A percentile compares a stretch with the other conserved stretches of the same genome.
Evolutionary conservation across 2,329 filamentous ascomycete genomes (phyloP).

Genomic region (Cladosporium sp.): DNA sequence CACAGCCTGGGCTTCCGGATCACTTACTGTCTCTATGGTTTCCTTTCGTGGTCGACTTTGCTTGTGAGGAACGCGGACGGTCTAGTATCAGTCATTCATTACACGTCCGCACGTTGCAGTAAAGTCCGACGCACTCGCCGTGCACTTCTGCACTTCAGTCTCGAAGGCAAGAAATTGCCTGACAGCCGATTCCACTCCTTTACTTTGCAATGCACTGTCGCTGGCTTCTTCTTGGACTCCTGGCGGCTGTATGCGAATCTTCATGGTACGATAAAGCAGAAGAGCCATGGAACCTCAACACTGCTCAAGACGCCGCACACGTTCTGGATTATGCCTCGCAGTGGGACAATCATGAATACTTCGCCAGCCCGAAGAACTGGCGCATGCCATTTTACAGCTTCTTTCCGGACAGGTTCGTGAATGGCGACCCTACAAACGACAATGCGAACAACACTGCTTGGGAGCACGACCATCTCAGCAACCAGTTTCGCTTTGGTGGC

Average conservation of each 20-base stretch:
- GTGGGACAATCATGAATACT: slow-evolving; percentile 55
- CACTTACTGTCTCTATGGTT: background rate
- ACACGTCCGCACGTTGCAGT: background rate
- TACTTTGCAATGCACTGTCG: background rate
- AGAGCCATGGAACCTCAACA: slow-evolving; percentile 61
- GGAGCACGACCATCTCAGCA: slow-evolving; percentile 61
- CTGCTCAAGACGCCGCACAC: slow-evolving; percentile 55
- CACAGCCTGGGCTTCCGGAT: background rate
- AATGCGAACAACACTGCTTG: slow-evolving; percentile 61
- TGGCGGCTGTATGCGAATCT: background rate
- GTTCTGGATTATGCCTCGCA: slow-evolving; percentile 60
- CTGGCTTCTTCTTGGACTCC: slow-evolving; percentile 3
- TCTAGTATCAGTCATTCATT: background rate
- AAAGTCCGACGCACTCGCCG: background rate
- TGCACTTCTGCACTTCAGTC: background rate
- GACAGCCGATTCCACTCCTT: background rate
- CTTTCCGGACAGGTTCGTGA: slow-evolving; percentile 64
- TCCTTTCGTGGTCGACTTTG: background rate
- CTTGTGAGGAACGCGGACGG: background rate
- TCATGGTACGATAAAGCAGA: slow-evolving; percentile 51
- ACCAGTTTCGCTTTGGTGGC: slow-evolving; percentile 64
- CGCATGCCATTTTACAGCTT: slow-evolving; percentile 66
- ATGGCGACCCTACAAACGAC: slow-evolving; percentile 65
- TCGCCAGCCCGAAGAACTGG: slow-evolving; percentile 61
- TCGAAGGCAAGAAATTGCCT: background rate